These are phyloP conservation scores for Cytospora schulzeri DNA, from an alignment of 2,329 filamentous ascomycete species.

Conservation along the genomic window DNA sequence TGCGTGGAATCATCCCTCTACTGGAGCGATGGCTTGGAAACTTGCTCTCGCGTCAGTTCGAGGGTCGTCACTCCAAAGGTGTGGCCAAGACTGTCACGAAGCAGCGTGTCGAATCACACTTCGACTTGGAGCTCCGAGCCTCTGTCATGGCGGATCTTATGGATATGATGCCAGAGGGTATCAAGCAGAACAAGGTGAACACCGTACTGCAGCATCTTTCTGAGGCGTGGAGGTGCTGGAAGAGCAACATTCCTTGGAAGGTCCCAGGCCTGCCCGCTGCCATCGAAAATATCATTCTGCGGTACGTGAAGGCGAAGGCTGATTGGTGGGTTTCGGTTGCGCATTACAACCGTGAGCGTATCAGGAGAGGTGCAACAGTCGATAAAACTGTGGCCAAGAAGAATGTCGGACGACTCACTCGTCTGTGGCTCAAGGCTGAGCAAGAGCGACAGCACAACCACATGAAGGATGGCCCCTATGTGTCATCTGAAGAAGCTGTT, in stretches of 20 bases:
- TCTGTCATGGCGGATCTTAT: conserved; percentile 99
- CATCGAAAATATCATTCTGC: conserved; percentile 97
- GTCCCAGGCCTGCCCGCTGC: conserved; percentile 94
- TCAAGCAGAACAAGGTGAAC: conserved; percentile 99
- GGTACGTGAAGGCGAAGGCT: conserved; percentile 98
- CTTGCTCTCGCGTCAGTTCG: conserved; percentile 93
- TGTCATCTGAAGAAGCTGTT: conserved; percentile 96
- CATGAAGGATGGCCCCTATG: conserved; percentile 98
- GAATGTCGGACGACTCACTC: conserved; percentile 91
- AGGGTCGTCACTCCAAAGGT: conserved; percentile 97
- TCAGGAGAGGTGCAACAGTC: conserved; percentile 92
- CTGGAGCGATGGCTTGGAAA: conserved; percentile 98
- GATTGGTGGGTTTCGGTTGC: conserved; percentile 99
- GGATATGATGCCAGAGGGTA: conserved; percentile 99
- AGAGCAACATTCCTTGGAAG: conserved; percentile 99
- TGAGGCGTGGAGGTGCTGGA: conserved; percentile 99
- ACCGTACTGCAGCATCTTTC: conserved; percentile 96
- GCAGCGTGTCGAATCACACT: conserved; percentile 97
- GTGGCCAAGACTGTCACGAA: conserved; percentile 99
- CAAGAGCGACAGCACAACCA: conserved; percentile 99
- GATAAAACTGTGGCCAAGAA: conserved; percentile 99
- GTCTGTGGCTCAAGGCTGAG: conserved; percentile 96
- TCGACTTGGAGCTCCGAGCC: conserved; percentile 93
- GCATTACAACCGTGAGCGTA: conserved; percentile 97
- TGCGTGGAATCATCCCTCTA: conserved; percentile 95